Evolutionary conservation across 768 basidiomycete genomes (phyloP), one percentile per base, ranked within the genome.

Genomic region (Serpula lacrymans): DNA sequence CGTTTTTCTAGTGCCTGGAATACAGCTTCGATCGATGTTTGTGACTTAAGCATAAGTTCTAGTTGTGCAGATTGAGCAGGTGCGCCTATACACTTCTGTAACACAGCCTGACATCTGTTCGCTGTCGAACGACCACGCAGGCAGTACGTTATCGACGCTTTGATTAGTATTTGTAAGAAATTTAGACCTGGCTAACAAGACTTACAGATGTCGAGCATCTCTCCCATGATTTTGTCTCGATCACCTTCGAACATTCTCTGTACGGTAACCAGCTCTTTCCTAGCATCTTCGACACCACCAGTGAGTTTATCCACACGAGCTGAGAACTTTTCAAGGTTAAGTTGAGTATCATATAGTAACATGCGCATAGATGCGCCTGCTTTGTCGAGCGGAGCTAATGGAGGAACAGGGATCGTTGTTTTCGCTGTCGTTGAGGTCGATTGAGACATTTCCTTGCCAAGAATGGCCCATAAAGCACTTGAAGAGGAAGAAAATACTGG

Each of bases 321-420:
- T 0, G 80, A 75, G 44, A 88, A 87, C 49, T 67, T 75, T 59
- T 88, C 83, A 25, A 88, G 69, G 46, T 80, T 77, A 16, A 73
- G 75, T 41, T 86, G 83, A 1, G 83, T 86, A 54, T 88, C 86
- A 48, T 87, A 77, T 16, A 88, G 63, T 10, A 88, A 70, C 49
- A 87, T 72, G 28, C 84, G 76, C 64, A 81, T 81, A 5, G 85
- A 83, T 3, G 84, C 82, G 10, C 74, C 77, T 8, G 75, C 73
- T 49, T 75, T 85, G 62, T 88, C 84, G 21, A 75, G 49, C 4
- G 84, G 80, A 9, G 67, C 67, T 29, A 69, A 47, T 9, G 75
- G 70, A n/a, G 72, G 64, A 6, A 61, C 42, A 6, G 64, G 58
- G 23, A 48, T 45, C 37, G 49, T 50, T 11, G 49, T 41, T 23